Evolutionary conservation across 257 asterid genomes (phyloP).

Genomic region (Cinchona pubescens): DNA sequence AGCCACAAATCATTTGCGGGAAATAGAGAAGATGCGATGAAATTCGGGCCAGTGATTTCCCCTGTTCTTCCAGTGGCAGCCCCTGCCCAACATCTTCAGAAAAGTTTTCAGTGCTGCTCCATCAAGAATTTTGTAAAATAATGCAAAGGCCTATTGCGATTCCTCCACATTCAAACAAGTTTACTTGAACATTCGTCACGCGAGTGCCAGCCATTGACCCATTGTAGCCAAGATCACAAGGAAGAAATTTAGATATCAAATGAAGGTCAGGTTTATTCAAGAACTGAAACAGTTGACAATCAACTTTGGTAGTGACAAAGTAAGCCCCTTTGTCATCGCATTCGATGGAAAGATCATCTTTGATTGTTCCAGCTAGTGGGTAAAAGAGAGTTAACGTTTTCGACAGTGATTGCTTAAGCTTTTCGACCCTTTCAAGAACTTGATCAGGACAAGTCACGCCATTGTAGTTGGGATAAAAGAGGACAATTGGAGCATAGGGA

Average conservation of each 20-base stretch:
- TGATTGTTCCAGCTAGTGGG: conserved; percentile 68
- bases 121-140: conserved; percentile 62
- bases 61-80: conserved; percentile 19
- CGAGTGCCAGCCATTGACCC: conserved; percentile 29
- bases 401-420: conserved; percentile 55
- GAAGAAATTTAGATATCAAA: conserved; percentile 39
- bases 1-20: conserved; percentile 47
- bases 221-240: conserved; percentile 36
- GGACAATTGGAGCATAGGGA: conserved; percentile 63
- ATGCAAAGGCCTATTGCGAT: conserved; percentile 64
- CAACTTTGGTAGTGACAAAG: conserved; percentile 40
- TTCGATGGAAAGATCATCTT: conserved; percentile 49
- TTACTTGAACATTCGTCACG: conserved; percentile 59
- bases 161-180: conserved; percentile 65
- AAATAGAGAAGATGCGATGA: conserved; percentile 46
- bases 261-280: conserved; percentile 48
- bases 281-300: conserved; percentile 29
- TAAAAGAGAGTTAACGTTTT: conserved; percentile 43
- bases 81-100: conserved; percentile 52
- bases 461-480: conserved; percentile 45
- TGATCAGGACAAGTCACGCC: conserved; percentile 11
- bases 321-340: conserved; percentile 68
- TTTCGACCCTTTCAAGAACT: conserved; percentile 26
- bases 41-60: conserved; percentile 32
- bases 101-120: conserved; percentile 58